phyloP scores from a whole-genome alignment of 305 asterid species.

The Solanum chacoense region DNA sequence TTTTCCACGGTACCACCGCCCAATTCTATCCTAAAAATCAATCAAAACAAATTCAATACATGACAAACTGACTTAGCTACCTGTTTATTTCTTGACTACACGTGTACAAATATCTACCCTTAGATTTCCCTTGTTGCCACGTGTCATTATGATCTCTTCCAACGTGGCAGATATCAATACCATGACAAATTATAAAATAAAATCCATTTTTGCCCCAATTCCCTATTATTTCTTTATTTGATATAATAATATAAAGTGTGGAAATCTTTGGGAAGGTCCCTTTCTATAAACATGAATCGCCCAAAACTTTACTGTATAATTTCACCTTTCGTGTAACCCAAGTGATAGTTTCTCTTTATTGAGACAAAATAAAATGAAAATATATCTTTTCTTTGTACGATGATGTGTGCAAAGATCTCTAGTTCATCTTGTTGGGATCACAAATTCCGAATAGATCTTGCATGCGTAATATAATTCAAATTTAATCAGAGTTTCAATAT shows the following conservation, averaged over 20 bases:
- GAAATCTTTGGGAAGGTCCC: constrained; percentile 2
- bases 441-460: neutral
- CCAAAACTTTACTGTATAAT: neutral
- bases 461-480: too few relatives aligned
- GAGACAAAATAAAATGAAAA: neutral
- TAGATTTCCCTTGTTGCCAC: neutral
- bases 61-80: constrained; percentile 13
- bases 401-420: neutral
- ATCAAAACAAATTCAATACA: neutral
- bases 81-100: neutral
- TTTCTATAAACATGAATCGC: neutral
- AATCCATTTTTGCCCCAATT: neutral
- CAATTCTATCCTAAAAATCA: constrained; percentile 3
- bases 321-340: constrained; percentile 16
- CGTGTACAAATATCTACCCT: constrained; percentile 9
- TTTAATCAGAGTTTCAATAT: too few relatives aligned
- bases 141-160: neutral
- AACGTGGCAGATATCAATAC: constrained; percentile 12
- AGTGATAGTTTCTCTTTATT: constrained; percentile 7
- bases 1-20: constrained; percentile 30
- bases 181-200: neutral
- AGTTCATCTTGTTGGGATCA: too few relatives aligned
- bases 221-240: neutral
- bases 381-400: neutral
- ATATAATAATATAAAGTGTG: neutral